Conservation (phyloP, 2,329 filamentous ascomycete species). For the Rhinocladiella similis region DNA sequence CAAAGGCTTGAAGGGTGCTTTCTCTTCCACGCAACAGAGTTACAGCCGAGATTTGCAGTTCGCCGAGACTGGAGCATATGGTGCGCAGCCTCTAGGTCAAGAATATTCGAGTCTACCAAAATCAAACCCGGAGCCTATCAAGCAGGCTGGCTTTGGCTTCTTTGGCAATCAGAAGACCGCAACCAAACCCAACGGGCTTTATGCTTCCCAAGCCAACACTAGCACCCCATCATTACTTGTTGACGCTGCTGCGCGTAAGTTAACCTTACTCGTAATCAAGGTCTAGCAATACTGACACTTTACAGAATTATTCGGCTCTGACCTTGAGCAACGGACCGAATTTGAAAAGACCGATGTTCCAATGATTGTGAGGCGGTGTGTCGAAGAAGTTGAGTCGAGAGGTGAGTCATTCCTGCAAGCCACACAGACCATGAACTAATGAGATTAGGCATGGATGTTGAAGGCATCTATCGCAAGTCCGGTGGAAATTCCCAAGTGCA, state of each 20-base stretch:
- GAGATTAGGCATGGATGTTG: conserved; percentile 74
- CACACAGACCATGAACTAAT: conserved; percentile 19
- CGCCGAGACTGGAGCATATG: conserved; percentile 69
- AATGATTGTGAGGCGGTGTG: conserved; percentile 86
- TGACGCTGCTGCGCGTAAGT: conserved; percentile 41
- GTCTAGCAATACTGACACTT: conserved; percentile 10
- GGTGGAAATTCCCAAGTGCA: conserved; percentile 91
- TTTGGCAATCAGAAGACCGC: conserved; percentile 57
- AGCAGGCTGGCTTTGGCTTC: conserved; percentile 68
- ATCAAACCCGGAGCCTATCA: conserved; percentile 40
- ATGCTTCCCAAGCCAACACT: conserved; percentile 43
- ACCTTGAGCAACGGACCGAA: conserved; percentile 80
- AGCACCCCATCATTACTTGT: conserved; percentile 43
- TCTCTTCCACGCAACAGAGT: conserved; percentile 63
- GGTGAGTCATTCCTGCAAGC: conserved; percentile 49
- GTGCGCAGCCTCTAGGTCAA: conserved; percentile 46
- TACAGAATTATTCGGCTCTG: conserved; percentile 77
- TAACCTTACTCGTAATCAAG: background rate
- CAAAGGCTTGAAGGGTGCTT: conserved; percentile 91
- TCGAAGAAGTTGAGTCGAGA: conserved; percentile 91
- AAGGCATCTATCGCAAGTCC: conserved; percentile 97
- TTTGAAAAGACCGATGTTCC: conserved; percentile 88
- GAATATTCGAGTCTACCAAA: conserved; percentile 33
- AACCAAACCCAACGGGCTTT: conserved; percentile 32
- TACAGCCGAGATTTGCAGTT: conserved; percentile 49